Percentiles rank a stretch among this genome's conserved stretches.
Conservation (phyloP, 179 eudicot genomes). For the Carnegiea gigantea region DNA sequence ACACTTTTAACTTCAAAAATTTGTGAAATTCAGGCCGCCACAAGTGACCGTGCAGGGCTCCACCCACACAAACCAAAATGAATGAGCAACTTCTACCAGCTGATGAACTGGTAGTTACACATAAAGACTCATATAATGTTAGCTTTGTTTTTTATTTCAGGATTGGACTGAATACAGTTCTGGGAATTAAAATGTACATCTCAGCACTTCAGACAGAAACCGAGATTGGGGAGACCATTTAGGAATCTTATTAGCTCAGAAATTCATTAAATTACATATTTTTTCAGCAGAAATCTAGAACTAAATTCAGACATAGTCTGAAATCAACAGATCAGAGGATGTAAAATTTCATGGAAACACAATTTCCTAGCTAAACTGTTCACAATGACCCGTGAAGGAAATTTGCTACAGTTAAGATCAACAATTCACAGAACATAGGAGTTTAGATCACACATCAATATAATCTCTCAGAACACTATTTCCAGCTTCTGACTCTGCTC, state of each 20-base stretch:
- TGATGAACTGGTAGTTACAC: too few relatives aligned
- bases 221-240: not conserved
- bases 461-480: slow-evolving; percentile 53
- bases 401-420: slow-evolving; percentile 1
- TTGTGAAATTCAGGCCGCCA: not conserved
- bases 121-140: not conserved
- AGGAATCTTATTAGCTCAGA: not conserved
- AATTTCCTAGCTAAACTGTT: not conserved
- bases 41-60: not conserved
- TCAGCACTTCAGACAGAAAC: not conserved
- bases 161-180: not conserved
- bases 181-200: not conserved
- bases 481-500: slow-evolving; percentile 52
- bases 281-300: not conserved
- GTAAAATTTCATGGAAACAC: not conserved
- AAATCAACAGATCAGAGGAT: not conserved
- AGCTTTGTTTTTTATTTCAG: not conserved
- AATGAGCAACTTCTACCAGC: not conserved
- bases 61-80: not conserved
- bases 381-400: not conserved
- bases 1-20: not conserved
- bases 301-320: not conserved
- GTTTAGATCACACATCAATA: slow-evolving; percentile 34
- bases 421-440: not conserved
- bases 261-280: not conserved